Conservation (phyloP, 2,329 filamentous ascomycete species). For the Verruconis gallopava region DNA sequence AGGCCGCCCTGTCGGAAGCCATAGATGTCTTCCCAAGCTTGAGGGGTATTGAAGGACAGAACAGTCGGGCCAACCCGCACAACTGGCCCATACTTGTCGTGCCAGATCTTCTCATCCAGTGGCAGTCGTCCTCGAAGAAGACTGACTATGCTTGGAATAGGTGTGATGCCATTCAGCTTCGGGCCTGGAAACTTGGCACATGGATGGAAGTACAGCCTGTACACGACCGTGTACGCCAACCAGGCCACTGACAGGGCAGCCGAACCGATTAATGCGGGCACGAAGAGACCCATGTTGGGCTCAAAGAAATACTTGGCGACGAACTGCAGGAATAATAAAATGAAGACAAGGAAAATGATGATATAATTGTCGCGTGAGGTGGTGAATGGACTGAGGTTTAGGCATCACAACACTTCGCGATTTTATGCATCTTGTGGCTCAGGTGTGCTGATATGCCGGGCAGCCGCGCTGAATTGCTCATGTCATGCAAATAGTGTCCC, state of each 20-base stretch:
- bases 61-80: constrained; percentile 16
- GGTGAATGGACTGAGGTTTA: background rate
- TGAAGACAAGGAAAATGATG: too few relatives aligned
- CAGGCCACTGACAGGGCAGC: constrained; percentile 4
- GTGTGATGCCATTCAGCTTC: constrained; percentile 5
- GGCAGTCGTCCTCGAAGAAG: constrained; percentile 8
- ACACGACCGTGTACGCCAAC: constrained; percentile 2
- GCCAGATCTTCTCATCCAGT: constrained; percentile 10
- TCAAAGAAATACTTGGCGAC: too few relatives aligned
- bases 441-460: constrained; percentile 6
- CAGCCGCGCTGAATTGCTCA: background rate
- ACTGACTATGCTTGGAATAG: constrained; percentile 8
- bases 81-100: constrained; percentile 23
- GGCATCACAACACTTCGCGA: background rate
- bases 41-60: constrained; percentile 8
- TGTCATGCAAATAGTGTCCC: background rate
- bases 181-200: constrained; percentile 10
- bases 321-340: too few relatives aligned
- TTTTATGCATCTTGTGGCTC: background rate
- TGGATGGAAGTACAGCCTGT: constrained; percentile 9
- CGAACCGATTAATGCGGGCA: background rate
- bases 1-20: constrained; percentile 15
- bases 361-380: background rate
- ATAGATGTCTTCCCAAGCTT: constrained; percentile 10
- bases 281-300: background rate